Evolutionary conservation across 2,329 filamentous ascomycete genomes (phyloP).

Genomic region (Rhytidhysteron rufulum): DNA sequence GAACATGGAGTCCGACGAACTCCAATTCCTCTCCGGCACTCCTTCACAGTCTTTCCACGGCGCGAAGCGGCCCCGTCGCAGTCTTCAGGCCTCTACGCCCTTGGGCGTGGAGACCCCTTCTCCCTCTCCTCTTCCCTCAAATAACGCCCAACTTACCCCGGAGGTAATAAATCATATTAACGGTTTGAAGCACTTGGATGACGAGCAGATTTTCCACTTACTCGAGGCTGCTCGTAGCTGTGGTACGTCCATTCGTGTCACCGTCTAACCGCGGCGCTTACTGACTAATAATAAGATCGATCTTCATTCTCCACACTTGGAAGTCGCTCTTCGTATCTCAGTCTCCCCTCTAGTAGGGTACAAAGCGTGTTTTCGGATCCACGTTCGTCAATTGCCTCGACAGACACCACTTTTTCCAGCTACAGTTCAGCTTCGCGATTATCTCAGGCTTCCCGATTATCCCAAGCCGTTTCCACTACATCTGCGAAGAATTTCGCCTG

Average conservation of each 20-base stretch:
- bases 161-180: slow-evolving; percentile 38
- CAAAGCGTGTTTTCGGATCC: slow-evolving; percentile 35
- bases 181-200: slow-evolving; percentile 37
- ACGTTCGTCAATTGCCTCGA: slow-evolving; percentile 34
- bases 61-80: slow-evolving; percentile 36
- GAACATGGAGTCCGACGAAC: slow-evolving; percentile 36
- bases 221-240: slow-evolving; percentile 35
- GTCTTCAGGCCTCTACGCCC: slow-evolving; percentile 33
- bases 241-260: slow-evolving; percentile 23
- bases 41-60: slow-evolving; percentile 31
- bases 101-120: slow-evolving; percentile 34
- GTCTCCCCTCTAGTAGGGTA: slow-evolving; percentile 35
- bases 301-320: slow-evolving; percentile 35
- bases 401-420: slow-evolving; percentile 34
- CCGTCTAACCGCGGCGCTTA: slow-evolving; percentile 16
- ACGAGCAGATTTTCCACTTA: slow-evolving; percentile 35
- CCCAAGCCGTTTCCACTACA: slow-evolving; percentile 30
- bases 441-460: slow-evolving; percentile 34
- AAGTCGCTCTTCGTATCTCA: slow-evolving; percentile 35
- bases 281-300: slow-evolving; percentile 32
- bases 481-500: slow-evolving; percentile 40
- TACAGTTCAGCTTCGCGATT: slow-evolving; percentile 33
- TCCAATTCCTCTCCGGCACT: slow-evolving; percentile 33
- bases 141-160: slow-evolving; percentile 29
- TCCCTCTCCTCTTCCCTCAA: slow-evolving; percentile 31